A percentile compares a stretch with the other conserved stretches of the same genome.
phyloP scores from a whole-genome alignment of 2,329 filamentous ascomycete genomes.

The Metarhizium rileyi region DNA sequence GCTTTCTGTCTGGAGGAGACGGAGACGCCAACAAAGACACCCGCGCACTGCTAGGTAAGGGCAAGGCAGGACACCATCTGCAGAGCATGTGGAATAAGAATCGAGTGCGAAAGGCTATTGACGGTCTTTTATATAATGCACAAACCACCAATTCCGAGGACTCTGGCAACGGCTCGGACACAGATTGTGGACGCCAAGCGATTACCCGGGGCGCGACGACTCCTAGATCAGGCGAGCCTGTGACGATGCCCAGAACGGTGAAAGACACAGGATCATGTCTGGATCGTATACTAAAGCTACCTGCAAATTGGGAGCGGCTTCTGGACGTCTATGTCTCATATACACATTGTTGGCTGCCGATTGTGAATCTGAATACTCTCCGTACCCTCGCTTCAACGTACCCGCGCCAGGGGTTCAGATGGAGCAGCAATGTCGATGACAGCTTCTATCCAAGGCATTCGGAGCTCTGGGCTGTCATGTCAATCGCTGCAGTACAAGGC shows the following conservation, averaged over 20 bases:
- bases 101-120: slow-evolving; percentile 51
- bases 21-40: slow-evolving; percentile 30
- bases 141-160: slow-evolving; percentile 22
- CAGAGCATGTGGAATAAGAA: slow-evolving; percentile 55
- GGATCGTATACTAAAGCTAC: slow-evolving; percentile 25
- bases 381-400: slow-evolving; percentile 38
- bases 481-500: slow-evolving; percentile 47
- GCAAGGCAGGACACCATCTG: slow-evolving; percentile 44
- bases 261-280: neutral
- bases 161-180: slow-evolving; percentile 24
- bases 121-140: slow-evolving; percentile 46
- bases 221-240: neutral
- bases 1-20: slow-evolving; percentile 38
- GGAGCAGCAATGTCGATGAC: slow-evolving; percentile 17
- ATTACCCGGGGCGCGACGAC: neutral
- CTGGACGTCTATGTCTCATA: slow-evolving; percentile 67
- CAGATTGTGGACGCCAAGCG: slow-evolving; percentile 15
- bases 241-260: neutral
- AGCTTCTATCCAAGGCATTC: slow-evolving; percentile 34
- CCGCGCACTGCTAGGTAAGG: slow-evolving; percentile 39
- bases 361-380: slow-evolving; percentile 57
- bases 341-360: slow-evolving; percentile 67
- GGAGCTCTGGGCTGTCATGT: slow-evolving; percentile 50
- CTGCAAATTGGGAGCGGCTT: slow-evolving; percentile 46
- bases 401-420: slow-evolving; percentile 21